These are phyloP conservation scores for Clarkia xantiana DNA, from an alignment of 345 rosid species.

Conservation along the genomic window DNA sequence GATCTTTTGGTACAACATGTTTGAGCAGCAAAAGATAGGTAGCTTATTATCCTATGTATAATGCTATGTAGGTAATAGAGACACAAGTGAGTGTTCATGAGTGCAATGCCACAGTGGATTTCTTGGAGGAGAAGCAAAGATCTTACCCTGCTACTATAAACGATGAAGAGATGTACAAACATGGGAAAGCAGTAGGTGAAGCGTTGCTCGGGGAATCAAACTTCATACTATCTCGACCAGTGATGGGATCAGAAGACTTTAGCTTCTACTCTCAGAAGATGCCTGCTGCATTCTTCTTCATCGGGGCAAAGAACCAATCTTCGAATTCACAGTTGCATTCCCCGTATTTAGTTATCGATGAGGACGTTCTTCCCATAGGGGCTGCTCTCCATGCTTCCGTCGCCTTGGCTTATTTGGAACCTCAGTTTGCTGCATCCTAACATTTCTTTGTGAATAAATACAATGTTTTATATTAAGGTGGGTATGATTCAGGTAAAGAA, in stretches of 20 bases:
- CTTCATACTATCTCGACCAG: constrained; percentile 1
- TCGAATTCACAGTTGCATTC: too few species aligned
- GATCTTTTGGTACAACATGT: too few species aligned
- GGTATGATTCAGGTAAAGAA: too few species aligned
- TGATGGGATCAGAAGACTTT: constrained; percentile 29
- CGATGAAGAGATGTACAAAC: constrained; percentile 28
- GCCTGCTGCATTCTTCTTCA: constrained; percentile 26
- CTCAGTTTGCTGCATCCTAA: too few species aligned
- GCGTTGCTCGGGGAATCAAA: constrained; percentile 30
- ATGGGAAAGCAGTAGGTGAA: constrained; percentile 26
- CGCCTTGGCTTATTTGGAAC: constrained; percentile 9
- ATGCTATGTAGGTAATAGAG: constrained; percentile 26
- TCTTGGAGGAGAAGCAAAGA: constrained; percentile 26
- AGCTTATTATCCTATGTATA: too few species aligned
- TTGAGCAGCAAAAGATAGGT: too few species aligned
- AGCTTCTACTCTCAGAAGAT: constrained; percentile 37
- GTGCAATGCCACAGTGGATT: constrained; percentile 32
- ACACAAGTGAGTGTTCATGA: constrained; percentile 32
- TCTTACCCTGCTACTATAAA: constrained; percentile 36
- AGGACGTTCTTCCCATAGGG: constrained; percentile 10
- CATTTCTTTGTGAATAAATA: too few species aligned
- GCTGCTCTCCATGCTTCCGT: constrained; percentile 8
- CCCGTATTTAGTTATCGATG: constrained; percentile 5
- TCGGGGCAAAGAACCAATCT: too few species aligned
- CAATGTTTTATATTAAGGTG: too few species aligned